Percentiles rank a stretch among this genome's conserved stretches.
phyloP scores from a whole-genome alignment of 768 basidiomycete species.

The Termitomyces heimii region DNA sequence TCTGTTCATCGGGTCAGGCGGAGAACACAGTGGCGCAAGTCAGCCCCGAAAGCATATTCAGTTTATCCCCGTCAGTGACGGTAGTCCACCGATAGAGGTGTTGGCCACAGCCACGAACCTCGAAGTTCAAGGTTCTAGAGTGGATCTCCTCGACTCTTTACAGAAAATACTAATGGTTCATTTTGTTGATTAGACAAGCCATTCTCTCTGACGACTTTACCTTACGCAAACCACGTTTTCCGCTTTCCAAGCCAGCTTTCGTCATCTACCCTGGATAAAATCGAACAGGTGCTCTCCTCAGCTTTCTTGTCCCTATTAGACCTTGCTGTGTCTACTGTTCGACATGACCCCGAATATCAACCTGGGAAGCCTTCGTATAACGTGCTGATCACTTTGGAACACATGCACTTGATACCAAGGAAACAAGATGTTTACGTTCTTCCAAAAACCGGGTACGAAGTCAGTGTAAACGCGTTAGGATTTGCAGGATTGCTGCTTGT shows the following conservation, averaged over 20 bases:
- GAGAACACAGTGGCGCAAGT: constrained; percentile 77
- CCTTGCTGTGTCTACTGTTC: constrained; percentile 66
- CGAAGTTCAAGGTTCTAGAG: constrained; percentile 48
- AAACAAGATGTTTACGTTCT: constrained; percentile 53
- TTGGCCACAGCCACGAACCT: constrained; percentile 53
- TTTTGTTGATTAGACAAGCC: constrained; percentile 53
- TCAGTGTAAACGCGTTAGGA: constrained; percentile 83
- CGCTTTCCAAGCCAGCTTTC: constrained; percentile 46
- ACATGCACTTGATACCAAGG: constrained; percentile 85
- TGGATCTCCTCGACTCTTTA: neutral
- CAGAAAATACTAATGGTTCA: neutral
- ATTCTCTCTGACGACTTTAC: constrained; percentile 58
- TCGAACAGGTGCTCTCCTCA: constrained; percentile 46
- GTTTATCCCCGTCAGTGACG: constrained; percentile 60
- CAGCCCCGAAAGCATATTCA: constrained; percentile 92
- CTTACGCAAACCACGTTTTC: constrained; percentile 78
- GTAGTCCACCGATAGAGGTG: constrained; percentile 73
- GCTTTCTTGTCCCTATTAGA: constrained; percentile 74
- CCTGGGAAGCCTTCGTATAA: constrained; percentile 74
- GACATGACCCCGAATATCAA: constrained; percentile 60
- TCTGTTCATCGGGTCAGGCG: constrained; percentile 39
- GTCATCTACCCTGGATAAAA: constrained; percentile 31
- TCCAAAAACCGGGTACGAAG: constrained; percentile 41
- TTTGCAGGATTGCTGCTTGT: constrained; percentile 89
- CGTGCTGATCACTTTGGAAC: constrained; percentile 72